Percentiles rank a stretch among this genome's conserved stretches.
Conservation (phyloP, 495 filamentous ascomycete genomes). For the Schizothecium vesticola region DNA sequence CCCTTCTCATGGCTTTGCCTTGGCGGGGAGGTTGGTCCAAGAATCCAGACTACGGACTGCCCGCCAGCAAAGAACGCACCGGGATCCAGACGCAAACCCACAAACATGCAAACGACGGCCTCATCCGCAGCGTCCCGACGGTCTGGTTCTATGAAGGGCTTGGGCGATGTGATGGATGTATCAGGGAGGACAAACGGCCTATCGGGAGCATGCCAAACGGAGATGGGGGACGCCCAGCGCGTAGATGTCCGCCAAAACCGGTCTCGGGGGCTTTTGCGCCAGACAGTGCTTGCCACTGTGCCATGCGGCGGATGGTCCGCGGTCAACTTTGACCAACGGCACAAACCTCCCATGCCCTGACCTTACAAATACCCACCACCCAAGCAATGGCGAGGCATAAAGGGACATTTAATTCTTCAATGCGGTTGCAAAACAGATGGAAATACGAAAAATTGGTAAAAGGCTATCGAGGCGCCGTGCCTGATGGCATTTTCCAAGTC, state of each 20-base stretch:
- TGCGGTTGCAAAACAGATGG: not conserved
- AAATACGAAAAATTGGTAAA: not conserved
- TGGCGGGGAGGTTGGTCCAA: not conserved
- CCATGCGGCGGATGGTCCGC: not conserved
- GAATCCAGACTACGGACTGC: not conserved
- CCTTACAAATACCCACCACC: not conserved
- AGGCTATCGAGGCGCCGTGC: not conserved
- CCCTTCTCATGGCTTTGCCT: not conserved
- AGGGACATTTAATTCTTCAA: not conserved
- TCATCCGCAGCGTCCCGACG: not conserved
- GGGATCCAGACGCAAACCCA: not conserved
- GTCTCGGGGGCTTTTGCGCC: not conserved
- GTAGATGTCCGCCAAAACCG: not conserved
- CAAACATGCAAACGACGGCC: not conserved
- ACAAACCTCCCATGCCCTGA: not conserved
- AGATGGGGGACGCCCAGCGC: not conserved
- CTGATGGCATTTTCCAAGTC: not conserved
- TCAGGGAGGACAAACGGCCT: not conserved
- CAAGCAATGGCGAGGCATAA: not conserved
- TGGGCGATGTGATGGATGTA: not conserved
- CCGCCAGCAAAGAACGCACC: not conserved
- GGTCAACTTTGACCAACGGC: not conserved
- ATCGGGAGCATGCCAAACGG: not conserved
- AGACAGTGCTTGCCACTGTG: not conserved
- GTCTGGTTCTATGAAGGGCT: not conserved